These are phyloP conservation scores for Marasmius sp. DNA, from an alignment of 1,284 basidiomycete genomes.

Conservation along the genomic window DNA sequence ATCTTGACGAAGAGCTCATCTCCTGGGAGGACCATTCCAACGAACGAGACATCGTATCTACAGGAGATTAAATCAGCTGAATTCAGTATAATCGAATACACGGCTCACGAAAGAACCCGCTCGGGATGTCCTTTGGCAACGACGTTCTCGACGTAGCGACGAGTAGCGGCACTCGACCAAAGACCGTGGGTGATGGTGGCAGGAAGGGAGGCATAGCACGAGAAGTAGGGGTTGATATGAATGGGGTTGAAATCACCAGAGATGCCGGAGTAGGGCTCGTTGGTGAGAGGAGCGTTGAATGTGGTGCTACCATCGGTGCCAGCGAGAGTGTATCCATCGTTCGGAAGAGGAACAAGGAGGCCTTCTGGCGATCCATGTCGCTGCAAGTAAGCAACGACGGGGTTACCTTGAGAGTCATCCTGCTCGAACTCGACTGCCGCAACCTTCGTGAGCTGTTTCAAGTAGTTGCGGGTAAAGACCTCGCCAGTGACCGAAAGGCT, in stretches of 20 bases:
- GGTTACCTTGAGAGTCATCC: conserved; percentile 89
- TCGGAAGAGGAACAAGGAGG: conserved; percentile 75
- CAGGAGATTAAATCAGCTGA: conserved; percentile 13
- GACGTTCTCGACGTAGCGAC: conserved; percentile 91
- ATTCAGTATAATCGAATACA: conserved; percentile 1
- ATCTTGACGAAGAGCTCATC: conserved; percentile 89
- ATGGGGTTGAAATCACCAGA: conserved; percentile 99
- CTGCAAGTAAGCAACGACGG: conserved; percentile 90
- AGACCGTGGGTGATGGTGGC: conserved; percentile 98
- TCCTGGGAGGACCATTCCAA: conserved; percentile 96
- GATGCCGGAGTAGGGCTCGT: conserved; percentile 93
- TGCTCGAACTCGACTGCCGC: conserved; percentile 86
- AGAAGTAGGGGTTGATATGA: conserved; percentile 98
- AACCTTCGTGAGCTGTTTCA: conserved; percentile 86
- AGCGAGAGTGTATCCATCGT: conserved; percentile 84
- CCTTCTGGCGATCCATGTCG: conserved; percentile 85
- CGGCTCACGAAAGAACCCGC: conserved; percentile 79
- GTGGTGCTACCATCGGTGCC: conserved; percentile 53
- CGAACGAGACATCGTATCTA: conserved; percentile 90
- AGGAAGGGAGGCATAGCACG: conserved; percentile 90
- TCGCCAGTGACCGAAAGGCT: conserved; percentile 84
- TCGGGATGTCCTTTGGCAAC: conserved; percentile 92
- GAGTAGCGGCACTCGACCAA: conserved; percentile 94
- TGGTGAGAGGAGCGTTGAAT: conserved; percentile 82
- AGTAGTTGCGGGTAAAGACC: conserved; percentile 82